phyloP scores from a whole-genome alignment of 768 basidiomycete species.

The Suillus cothurnatus region DNA sequence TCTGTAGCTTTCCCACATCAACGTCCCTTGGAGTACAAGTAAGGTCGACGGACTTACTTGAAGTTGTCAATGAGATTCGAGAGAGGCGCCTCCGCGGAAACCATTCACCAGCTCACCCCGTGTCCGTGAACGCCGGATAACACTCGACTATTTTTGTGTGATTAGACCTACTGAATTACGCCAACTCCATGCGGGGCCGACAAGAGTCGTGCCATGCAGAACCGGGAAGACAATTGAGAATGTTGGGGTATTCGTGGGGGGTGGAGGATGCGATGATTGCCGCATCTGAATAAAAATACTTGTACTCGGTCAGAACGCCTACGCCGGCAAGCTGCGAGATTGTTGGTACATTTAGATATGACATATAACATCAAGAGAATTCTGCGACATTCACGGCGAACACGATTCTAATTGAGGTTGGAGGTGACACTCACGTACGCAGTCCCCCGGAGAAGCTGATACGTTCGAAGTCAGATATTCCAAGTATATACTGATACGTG shows the following conservation, averaged over 20 bases:
- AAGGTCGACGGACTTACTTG: not conserved
- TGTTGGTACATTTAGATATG: not conserved
- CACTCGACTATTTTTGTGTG: not conserved
- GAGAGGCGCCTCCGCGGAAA: not conserved
- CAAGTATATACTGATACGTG: not conserved
- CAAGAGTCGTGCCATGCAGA: not conserved
- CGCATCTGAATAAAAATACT: not conserved
- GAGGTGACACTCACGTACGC: not conserved
- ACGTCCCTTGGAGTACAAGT: not conserved
- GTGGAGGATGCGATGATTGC: not conserved
- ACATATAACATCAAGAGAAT: not conserved
- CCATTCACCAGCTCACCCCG: not conserved
- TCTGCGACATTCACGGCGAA: not conserved
- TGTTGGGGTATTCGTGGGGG: not conserved
- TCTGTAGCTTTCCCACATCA: not conserved
- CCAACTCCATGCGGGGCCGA: not conserved
- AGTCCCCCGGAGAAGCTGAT: not conserved
- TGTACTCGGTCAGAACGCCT: not conserved
- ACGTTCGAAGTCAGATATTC: not conserved
- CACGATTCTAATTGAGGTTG: not conserved
- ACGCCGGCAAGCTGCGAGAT: not conserved
- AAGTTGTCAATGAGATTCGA: not conserved
- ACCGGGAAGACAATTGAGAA: not conserved
- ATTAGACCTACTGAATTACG: not conserved
- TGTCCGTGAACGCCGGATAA: not conserved